A percentile compares a stretch with the other conserved stretches of the same genome.
Conservation (phyloP, 208 protist genomes). For the Acanthamoeba castellanii region DNA sequence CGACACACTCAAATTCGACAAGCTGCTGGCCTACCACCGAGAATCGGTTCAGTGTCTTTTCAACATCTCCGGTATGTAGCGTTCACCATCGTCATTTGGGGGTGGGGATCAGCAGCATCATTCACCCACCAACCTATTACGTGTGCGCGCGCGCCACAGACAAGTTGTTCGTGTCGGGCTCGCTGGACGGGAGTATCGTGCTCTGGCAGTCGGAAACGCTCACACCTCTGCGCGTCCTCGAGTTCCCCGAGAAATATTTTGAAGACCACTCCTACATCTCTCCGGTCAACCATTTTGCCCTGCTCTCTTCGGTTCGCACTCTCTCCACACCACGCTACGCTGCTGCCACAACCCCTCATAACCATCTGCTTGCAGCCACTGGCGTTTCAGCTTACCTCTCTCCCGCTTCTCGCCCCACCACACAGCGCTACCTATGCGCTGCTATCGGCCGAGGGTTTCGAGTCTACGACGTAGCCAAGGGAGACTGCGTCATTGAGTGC, state of each 20-base stretch:
- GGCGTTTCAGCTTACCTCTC: neutral
- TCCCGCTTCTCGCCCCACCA: neutral
- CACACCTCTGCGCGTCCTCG: slow-evolving; percentile 2
- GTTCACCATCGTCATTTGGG: neutral
- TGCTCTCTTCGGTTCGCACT: slow-evolving; percentile 5
- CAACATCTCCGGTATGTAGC: slow-evolving; percentile 5
- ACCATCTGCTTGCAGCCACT: neutral
- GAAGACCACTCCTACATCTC: slow-evolving; percentile 23
- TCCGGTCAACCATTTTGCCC: slow-evolving; percentile 56
- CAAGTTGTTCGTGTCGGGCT: slow-evolving; percentile 52
- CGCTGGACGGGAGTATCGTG: slow-evolving; percentile 62
- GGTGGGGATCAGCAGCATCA: neutral
- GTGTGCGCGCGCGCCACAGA: neutral
- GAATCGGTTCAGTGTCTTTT: slow-evolving; percentile 59
- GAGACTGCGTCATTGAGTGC: slow-evolving; percentile 42
- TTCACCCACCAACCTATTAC: neutral
- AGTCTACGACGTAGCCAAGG: slow-evolving; percentile 60
- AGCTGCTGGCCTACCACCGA: slow-evolving; percentile 68
- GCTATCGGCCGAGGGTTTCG: slow-evolving; percentile 45
- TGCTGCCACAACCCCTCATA: neutral
- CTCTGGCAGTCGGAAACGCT: slow-evolving; percentile 71
- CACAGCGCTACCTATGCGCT: slow-evolving; percentile 32
- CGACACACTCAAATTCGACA: slow-evolving; percentile 50
- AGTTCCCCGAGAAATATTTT: slow-evolving; percentile 67
- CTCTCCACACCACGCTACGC: too few species aligned